Evolutionary conservation across 2,329 filamentous ascomycete genomes (phyloP), one percentile per base, ranked within the genome.

Genomic region (Stagonosporopsis tanaceti): DNA sequence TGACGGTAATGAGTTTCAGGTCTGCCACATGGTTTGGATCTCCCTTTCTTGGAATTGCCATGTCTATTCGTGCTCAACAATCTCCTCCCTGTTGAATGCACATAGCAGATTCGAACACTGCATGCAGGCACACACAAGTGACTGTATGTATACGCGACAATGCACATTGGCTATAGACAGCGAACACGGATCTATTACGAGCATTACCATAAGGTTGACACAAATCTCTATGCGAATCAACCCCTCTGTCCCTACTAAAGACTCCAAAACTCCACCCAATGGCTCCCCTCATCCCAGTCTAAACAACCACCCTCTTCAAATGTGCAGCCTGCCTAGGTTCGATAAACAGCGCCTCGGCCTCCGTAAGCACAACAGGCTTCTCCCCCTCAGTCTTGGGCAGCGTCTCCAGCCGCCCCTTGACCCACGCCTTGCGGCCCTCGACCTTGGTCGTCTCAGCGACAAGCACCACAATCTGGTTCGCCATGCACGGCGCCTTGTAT

Each of bases 341-440:
- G 69, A 98, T 85, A 74, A 96, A 98, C 65, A 99, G 78, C 2
- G 89, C 93, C 72, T 90, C 89, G 0, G 92, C 94, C 78, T 96
- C 91, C 7, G 90, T 92, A 57, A 97, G 76, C 45, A 93, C 83
- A 15, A 83, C 86, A 32, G 87, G 81, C 65, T 80, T 80, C 25
- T 82, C 79, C 57, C 64, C 91, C 64, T 86, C 87, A 0, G 87
- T 89, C 76, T 93, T 89, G 50, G 92, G 77, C 59, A 98, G 78
- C 53, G 91, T 89, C 83, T 97, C 93, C 68, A 98, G 88, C 66
- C 87, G 85, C 1, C 92, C 95, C 78, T 91, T 89, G 1, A 97
- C 92, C 92, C 92, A 97, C 12, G 93, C 94, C 81, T 98, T 98
- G 61, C 95, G 84, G 1, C 95, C 94, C 73, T 98, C 93, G 1